These are phyloP conservation scores for Paramecium bursaria DNA, from an alignment of 73 alveolate species.

Conservation along the genomic window DNA sequence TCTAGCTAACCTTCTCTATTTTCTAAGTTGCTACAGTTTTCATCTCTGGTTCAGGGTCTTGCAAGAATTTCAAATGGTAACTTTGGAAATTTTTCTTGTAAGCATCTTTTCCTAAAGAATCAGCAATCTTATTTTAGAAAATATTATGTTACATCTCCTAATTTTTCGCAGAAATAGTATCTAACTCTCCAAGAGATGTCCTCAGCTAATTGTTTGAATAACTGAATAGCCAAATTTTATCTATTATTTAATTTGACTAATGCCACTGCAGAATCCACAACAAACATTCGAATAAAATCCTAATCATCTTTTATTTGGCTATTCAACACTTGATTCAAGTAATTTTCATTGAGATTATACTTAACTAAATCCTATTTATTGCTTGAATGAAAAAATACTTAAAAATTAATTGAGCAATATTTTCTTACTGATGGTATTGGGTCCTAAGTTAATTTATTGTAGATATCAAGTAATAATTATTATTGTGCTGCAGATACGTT, in stretches of 20 bases:
- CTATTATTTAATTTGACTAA: not conserved
- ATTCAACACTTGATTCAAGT: constrained; percentile 26
- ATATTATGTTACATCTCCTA: constrained; percentile 56
- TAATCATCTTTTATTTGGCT: constrained; percentile 61
- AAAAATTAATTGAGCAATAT: constrained; percentile 54
- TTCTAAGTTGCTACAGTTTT: constrained; percentile 66
- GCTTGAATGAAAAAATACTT: not conserved
- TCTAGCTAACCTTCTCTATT: constrained; percentile 52
- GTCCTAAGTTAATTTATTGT: constrained; percentile 50
- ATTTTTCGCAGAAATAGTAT: constrained; percentile 66
- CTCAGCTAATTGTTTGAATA: constrained; percentile 51
- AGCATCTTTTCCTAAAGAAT: constrained; percentile 60
- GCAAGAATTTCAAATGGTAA: constrained; percentile 30
- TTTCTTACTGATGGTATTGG: constrained; percentile 65
- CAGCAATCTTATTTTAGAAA: constrained; percentile 47
- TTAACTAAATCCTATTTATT: constrained; percentile 65
- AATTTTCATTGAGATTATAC: constrained; percentile 34
- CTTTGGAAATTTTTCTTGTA: constrained; percentile 50
- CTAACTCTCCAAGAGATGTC: constrained; percentile 71
- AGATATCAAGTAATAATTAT: constrained; percentile 64
- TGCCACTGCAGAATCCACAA: constrained; percentile 62
- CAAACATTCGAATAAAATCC: constrained; percentile 63
- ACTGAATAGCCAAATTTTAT: constrained; percentile 5
- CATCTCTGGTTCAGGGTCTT: constrained; percentile 71
- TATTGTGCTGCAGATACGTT: constrained; percentile 74